Base-by-base conservation (phyloP, 2,329 filamentous ascomycete species). In the Fusarium nurragi region DNA sequence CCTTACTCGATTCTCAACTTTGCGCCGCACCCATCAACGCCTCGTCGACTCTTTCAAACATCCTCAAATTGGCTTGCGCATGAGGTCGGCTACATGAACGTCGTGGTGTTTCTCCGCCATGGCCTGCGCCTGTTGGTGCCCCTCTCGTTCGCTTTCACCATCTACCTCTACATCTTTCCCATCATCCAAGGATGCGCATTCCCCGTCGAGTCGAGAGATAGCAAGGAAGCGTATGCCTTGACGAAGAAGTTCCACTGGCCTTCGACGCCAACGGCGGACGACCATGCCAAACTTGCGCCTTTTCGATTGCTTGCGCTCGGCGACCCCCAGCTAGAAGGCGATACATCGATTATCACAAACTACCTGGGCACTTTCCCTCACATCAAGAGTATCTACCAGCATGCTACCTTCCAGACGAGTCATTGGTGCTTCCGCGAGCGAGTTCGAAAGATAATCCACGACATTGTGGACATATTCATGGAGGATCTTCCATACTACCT, bases 241-340 rank as follows among this genome's bases (percentile, higher is more conserved):
- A 77, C 76, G 4, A 79, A 77, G 61, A 77, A 74, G 61, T 73
- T 80, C 14, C 81, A 84, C 57, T 80, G 77, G 75, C 77, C 78
- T 3, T 68, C 67, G n/a, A 66, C 67, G 58, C 53, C 65, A 22
- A 39, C 69, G 3, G 32, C 70, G 22, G 63, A 69, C n/a, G 49
- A 57, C n/a, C 47, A 55, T 55, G 69, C 66, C 18, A 73, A 71
- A 47, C 70, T 69, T 70, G 92, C 93, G 5, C 92, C 93, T 1
- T 97, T 98, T 73, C 87, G 94, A 56, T 86, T 98, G 4, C 88
- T 98, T 14, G 88, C 93, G 2, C 86, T 98, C 21, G 94, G 91
- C 60, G 94, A 98, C 76, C 94, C 94, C 6, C 94, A 98, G 76
- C 86, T 98, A 51, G 94, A 98, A 79, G 94, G 94, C 70, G 92